These are phyloP conservation scores for Tolypocladium guangdongense DNA, from an alignment of 2,329 filamentous ascomycete species.

Conservation along the genomic window DNA sequence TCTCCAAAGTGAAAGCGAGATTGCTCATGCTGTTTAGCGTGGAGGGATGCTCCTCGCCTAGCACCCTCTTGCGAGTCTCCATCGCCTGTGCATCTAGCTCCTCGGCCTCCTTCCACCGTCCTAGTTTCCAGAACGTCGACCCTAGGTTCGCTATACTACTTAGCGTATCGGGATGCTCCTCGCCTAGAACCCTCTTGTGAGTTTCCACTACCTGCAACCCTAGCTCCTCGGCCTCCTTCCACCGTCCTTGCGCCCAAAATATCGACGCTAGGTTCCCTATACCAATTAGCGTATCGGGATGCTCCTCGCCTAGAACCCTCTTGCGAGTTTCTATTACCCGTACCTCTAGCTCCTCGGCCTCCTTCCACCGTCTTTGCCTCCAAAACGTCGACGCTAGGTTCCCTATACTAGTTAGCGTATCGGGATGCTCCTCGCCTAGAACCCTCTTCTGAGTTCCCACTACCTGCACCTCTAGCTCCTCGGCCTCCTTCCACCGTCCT, in stretches of 20 bases:
- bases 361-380: neutral
- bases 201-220: neutral
- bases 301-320: neutral
- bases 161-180: neutral
- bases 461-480: neutral
- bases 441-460: neutral
- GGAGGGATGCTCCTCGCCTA: neutral
- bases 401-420: neutral
- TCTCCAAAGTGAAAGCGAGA: slow-evolving; percentile 6
- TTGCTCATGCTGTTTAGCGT: neutral
- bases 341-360: neutral
- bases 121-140: neutral
- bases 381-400: neutral
- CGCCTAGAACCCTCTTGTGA: neutral
- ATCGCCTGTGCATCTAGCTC: neutral
- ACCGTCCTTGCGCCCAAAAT: neutral
- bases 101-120: neutral
- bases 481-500: neutral
- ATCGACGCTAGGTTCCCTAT: neutral
- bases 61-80: neutral
- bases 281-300: neutral
- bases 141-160: neutral
- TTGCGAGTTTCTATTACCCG: neutral
- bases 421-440: neutral
- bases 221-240: neutral